Base-by-base conservation (phyloP, 1,284 basidiomycete genomes). In the Marasmius oreades region DNA sequence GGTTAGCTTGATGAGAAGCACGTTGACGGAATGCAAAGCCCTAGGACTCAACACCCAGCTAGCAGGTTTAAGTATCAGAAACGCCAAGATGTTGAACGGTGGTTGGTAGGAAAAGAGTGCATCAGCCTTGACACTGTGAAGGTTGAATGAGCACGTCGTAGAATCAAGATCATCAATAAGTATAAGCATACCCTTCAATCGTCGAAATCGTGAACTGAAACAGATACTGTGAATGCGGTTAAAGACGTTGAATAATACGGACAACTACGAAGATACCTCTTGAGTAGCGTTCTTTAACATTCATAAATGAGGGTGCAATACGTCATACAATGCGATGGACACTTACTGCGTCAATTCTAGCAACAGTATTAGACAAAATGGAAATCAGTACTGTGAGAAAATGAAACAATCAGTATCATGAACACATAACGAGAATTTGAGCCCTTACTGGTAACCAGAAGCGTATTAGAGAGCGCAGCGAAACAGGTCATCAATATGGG, bases 21-120 rank as follows among this genome's bases (percentile, higher is more conserved):
- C 92, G 64, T 95, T 95, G 39, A 81, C 73, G 0, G 85, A 80
- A 67, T 95, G 93, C 22, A 95, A 71, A 2, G 81, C 78, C 34
- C 91, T 79, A 0, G 92, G 90, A 4, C 85, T 79, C 10, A 92
- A 70, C 39, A 90, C 64, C 69, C 80, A 91, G 62, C 85, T 88
- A 23, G 88, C 76, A 5, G 92, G 92, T 64, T 90, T 86, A 47
- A 95, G 78, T 56, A 94, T 76, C 18, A 83, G 58, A 65, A 93
- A 86, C 0, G 93, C 93, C 33, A 90, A 70, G 28, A 92, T 75
- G 63, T 92, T 92, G 77, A 92, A 92, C 0, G 92, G 92, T 1
- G 90, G 92, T 62, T 93, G 86, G 67, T 95, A 95, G 52, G 88
- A 92, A 73, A 95, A 93, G n/a, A 96, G 74, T 0, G 90, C 90